A percentile compares a stretch with the other conserved stretches of the same genome.
phyloP scores from a whole-genome alignment of 2,329 filamentous ascomycete species.

The Pseudopithomyces maydicus region DNA sequence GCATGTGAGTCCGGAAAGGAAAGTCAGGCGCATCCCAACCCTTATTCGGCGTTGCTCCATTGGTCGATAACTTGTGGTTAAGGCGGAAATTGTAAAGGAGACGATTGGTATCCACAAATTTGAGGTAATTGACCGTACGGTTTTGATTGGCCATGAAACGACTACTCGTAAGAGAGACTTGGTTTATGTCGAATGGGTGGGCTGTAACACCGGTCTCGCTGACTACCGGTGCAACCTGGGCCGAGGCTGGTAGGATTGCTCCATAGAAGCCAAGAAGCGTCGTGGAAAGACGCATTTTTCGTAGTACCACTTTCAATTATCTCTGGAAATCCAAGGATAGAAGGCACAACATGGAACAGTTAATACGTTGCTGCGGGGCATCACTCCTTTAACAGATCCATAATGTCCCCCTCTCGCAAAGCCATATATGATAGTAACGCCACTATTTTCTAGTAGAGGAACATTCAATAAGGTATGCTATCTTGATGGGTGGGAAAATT shows the following conservation, averaged over 20 bases:
- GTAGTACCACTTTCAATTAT: neutral
- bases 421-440: too few relatives aligned
- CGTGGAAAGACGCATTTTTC: slow-evolving; percentile 4
- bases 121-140: slow-evolving; percentile 55
- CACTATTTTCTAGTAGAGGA: too few relatives aligned
- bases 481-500: slow-evolving; percentile 1
- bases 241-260: neutral
- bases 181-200: slow-evolving; percentile 48
- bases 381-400: too few relatives aligned
- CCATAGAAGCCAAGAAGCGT: neutral
- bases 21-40: slow-evolving; percentile 62
- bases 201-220: slow-evolving; percentile 42
- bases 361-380: too few relatives aligned
- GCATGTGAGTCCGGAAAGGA: slow-evolving; percentile 58
- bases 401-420: too few relatives aligned
- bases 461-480: too few relatives aligned
- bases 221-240: slow-evolving; percentile 13
- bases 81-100: slow-evolving; percentile 56
- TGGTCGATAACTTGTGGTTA: slow-evolving; percentile 54
- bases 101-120: slow-evolving; percentile 52
- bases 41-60: slow-evolving; percentile 53
- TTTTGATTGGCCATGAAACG: slow-evolving; percentile 54
- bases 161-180: slow-evolving; percentile 46
- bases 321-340: too few relatives aligned
- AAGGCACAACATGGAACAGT: too few relatives aligned